Evolutionary conservation across 768 basidiomycete genomes (phyloP), one percentile per base, ranked within the genome.

Genomic region (Suillus spraguei): DNA sequence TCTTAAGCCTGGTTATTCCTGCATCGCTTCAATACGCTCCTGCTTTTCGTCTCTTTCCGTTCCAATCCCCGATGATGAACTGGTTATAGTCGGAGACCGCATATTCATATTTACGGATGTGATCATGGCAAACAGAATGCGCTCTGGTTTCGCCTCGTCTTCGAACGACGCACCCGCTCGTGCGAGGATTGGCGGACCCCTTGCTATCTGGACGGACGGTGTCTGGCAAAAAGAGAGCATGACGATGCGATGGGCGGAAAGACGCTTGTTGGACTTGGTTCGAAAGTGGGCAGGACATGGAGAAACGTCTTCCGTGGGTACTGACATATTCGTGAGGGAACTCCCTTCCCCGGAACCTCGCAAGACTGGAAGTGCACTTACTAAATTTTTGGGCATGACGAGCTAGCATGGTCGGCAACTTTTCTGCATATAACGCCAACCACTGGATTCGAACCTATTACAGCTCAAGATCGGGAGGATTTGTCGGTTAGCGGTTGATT

Each of bases 61-160:
- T n/a, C 87, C 89, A 22, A 70, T 93, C 49, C 74, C 78, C 35
- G 84, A 87, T 66, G 78, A 87, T 32, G 85, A 90, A 63, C 79
- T 97, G 49, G 78, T 98, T 62, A 76, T 98, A 44, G 88, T 99
- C 14, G 97, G 97, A 0, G 97, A 99, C 78, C 85, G 97, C 13
- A 77, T 98, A n/a, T n/a, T n/a, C n/a, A n/a, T n/a, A 59, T 91
- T 97, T 69, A 99, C 97, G 0, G 97, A 99, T 72, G 78, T 95
- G 20, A 84, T 98, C 60, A 80, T 98, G 75, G 90, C 94, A 10
- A 90, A 92, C 68, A 87, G 94, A 41, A 87, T 95, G 80, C 59
- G 28, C 74, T 74, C 33, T 71, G 63, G 33, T 69, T 62, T 63
- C 69, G 47, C 39, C 63, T 50, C 39, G 53, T 59, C 35, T 54